Conservation (phyloP, 495 filamentous ascomycete species). For the Aspergillus sclerotioniger region DNA sequence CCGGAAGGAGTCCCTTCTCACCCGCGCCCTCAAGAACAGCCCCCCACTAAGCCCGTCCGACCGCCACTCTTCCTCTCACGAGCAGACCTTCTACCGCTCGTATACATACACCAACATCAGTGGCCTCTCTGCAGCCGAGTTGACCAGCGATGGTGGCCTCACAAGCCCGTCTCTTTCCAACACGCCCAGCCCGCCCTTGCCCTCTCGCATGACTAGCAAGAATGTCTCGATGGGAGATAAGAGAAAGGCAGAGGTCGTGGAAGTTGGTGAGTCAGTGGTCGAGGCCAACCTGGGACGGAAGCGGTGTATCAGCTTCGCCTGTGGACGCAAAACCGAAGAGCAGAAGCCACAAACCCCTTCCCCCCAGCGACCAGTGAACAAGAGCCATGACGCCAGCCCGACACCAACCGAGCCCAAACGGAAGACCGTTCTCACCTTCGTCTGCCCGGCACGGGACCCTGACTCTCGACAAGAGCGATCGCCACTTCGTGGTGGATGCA, state of each 20-base stretch:
- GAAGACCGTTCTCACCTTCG: conserved; percentile 57
- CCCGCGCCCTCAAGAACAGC: conserved; percentile 68
- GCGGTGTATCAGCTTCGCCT: conserved; percentile 92
- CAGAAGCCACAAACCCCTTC: conserved; percentile 22
- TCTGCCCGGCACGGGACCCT: conserved; percentile 52
- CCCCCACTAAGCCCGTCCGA: conserved; percentile 51
- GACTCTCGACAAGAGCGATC: conserved; percentile 31
- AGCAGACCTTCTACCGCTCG: conserved; percentile 49
- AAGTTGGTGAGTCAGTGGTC: conserved; percentile 42
- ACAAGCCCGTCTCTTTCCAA: conserved; percentile 88
- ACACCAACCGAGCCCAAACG: conserved; percentile 44
- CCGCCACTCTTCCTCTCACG: conserved; percentile 36
- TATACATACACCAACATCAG: conserved; percentile 78
- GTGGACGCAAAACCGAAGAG: conserved; percentile 49
- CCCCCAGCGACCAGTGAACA: conserved; percentile 14
- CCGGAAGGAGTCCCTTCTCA: conserved; percentile 73
- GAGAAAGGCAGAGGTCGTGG: conserved; percentile 25
- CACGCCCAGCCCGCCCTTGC: conserved; percentile 81
- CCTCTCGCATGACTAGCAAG: conserved; percentile 38
- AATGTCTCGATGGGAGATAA: conserved; percentile 23
- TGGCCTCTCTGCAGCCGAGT: conserved; percentile 74
- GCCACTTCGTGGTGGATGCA: conserved; percentile 31
- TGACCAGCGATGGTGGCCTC: conserved; percentile 87
- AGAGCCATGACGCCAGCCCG: conserved; percentile 15
- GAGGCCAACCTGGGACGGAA: conserved; percentile 65